phyloP scores from a whole-genome alignment of 495 filamentous ascomycete genomes.

The Filosporella fistucella region DNA sequence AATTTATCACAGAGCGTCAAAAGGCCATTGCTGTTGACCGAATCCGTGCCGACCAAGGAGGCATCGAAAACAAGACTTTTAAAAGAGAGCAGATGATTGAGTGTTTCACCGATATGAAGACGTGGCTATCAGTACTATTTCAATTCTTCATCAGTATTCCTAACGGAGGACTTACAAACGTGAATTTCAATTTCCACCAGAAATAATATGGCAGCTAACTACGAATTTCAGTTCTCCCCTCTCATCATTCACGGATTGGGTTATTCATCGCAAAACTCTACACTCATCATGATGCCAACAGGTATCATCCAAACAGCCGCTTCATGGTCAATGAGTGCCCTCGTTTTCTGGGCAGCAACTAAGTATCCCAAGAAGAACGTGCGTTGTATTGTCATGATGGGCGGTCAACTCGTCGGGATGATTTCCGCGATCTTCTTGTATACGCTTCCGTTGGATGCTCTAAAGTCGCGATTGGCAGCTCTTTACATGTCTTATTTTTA shows the following conservation, averaged over 20 bases:
- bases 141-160: background rate
- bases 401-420: conserved; percentile 24
- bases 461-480: conserved; percentile 17
- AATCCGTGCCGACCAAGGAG: conserved; percentile 55
- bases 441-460: conserved; percentile 18
- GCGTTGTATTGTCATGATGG: conserved; percentile 24
- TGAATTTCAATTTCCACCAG: background rate
- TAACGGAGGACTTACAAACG: conserved; percentile 7
- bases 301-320: conserved; percentile 36
- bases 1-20: conserved; percentile 48
- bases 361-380: conserved; percentile 12
- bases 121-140: conserved; percentile 35
- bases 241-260: conserved; percentile 21
- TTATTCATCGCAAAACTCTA: conserved; percentile 11
- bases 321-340: conserved; percentile 20
- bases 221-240: conserved; percentile 12
- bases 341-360: conserved; percentile 21
- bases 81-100: conserved; percentile 54
- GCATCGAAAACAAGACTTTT: conserved; percentile 59
- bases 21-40: conserved; percentile 55
- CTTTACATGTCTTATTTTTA: conserved; percentile 25
- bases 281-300: conserved; percentile 34
- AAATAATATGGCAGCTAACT: background rate
- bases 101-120: conserved; percentile 48
- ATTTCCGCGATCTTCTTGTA: conserved; percentile 21